Base-by-base conservation (phyloP, 2,329 filamentous ascomycete species). In the Hawksworthiomyces lignivorus region DNA sequence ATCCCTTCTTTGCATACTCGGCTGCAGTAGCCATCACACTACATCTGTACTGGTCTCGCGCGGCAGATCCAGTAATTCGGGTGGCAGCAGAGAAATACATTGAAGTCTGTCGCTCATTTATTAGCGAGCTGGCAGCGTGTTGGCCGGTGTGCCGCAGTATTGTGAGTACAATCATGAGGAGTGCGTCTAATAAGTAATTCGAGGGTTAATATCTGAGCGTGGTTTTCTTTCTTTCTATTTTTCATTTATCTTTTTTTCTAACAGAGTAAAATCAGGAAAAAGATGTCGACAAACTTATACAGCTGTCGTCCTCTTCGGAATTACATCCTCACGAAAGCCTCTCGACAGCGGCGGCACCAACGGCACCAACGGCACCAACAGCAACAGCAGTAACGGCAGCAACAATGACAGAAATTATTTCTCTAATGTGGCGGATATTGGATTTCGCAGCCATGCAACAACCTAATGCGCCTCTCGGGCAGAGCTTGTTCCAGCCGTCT, bases 11-110 rank as follows among this genome's bases (percentile, higher is more conserved):
- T 26, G 38, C 15, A 15, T 40, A 40, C 21, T 11, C 29, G 3
- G 28, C 29, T 3, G 29, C 38, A 1, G 38, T 40, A 11, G 38
- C 20, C n/a, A 40, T 40, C 8, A 40, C 38, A 12, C 17, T 40
- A 14, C 38, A 40, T 15, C 21, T 40, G 21, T 40, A 40, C 30
- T 40, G 38, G 38, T 40, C 38, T 10, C 38, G 38, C 3, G 38
- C 30, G 11, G 29, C 38, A 4, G 38, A 40, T 7, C 9, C 37
- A 7, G 12, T 15, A 3, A 39, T 31, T 8, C 27, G 37, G 3
- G 8, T 20, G 10, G 28, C 37, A 4, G 36, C 36, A 1, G 36
- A 38, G 14, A 32, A 39, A 17, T 39, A 39, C 28, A 31, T 39
- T 15, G 12, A 21, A 2, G 28, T 32, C 18, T 39, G 36, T 21